A percentile compares a stretch with the other conserved stretches of the same genome.
phyloP scores from a whole-genome alignment of 208 protist genomes.

The Trypanosoma avium region DNA sequence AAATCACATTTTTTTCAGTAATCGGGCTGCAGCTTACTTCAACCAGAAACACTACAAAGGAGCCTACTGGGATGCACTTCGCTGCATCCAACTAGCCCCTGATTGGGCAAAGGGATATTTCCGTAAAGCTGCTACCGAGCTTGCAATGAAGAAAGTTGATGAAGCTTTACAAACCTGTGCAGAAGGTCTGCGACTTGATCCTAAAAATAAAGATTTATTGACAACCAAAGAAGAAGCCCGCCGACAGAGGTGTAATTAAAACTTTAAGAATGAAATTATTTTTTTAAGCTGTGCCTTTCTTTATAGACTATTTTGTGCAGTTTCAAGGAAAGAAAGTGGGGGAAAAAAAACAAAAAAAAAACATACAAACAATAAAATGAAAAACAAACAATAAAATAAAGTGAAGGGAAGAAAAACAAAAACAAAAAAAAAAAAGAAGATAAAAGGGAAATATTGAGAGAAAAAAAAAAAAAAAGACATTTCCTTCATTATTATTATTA shows the following conservation, averaged over 20 bases:
- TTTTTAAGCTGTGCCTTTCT: conserved; percentile 11
- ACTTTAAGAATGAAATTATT: conserved; percentile 14
- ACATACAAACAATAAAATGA: too few species aligned
- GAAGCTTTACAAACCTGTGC: conserved; percentile 61
- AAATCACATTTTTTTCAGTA: conserved; percentile 92
- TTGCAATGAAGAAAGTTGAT: conserved; percentile 62
- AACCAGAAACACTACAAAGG: conserved; percentile 78
- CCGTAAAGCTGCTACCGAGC: conserved; percentile 77
- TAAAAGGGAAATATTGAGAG: too few species aligned
- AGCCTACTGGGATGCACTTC: conserved; percentile 88
- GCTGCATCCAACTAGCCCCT: conserved; percentile 81
- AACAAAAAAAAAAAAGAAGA: too few species aligned
- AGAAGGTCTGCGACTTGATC: conserved; percentile 63
- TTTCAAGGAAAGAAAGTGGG: too few species aligned
- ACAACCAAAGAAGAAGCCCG: conserved; percentile 62
- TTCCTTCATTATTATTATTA: too few species aligned
- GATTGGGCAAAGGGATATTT: conserved; percentile 94
- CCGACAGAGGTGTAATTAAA: conserved; percentile 8
- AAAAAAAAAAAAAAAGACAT: too few species aligned
- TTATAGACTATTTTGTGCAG: conserved; percentile 1
- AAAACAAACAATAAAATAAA: too few species aligned
- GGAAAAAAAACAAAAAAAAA: too few species aligned
- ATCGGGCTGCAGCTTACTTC: conserved; percentile 91
- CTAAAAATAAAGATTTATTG: conserved; percentile 65
- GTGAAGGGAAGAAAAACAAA: too few species aligned